These are phyloP conservation scores for Globisporangium nunn DNA, from an alignment of 352 stramenopile genomes.

Conservation along the genomic window DNA sequence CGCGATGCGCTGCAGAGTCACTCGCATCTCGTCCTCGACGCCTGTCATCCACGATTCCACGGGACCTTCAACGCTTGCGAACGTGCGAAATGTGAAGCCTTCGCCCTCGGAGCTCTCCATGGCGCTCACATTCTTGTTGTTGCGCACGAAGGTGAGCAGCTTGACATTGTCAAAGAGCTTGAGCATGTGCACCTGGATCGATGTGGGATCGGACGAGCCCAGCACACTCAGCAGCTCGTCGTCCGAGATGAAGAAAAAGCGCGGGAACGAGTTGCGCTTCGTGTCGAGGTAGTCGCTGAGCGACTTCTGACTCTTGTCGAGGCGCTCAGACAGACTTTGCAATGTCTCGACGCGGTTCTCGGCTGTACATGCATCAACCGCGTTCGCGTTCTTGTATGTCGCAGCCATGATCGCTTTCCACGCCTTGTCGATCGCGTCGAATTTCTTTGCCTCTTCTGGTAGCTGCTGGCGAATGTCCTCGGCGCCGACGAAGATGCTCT, in stretches of 20 bases:
- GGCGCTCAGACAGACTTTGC: conserved; percentile 75
- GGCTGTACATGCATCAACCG: conserved; percentile 83
- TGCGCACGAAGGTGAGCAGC: conserved; percentile 80
- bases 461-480: conserved; percentile 93
- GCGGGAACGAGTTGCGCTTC: conserved; percentile 88
- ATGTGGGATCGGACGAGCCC: conserved; percentile 87
- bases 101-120: conserved; percentile 92
- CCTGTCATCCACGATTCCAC: conserved; percentile 93
- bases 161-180: conserved; percentile 96
- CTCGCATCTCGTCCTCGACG: conserved; percentile 89
- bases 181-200: conserved; percentile 92
- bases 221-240: conserved; percentile 90
- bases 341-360: conserved; percentile 88
- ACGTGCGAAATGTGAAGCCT: conserved; percentile 75
- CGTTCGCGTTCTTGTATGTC: conserved; percentile 90
- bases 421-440: conserved; percentile 90
- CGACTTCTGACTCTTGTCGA: conserved; percentile 89
- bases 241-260: conserved; percentile 94
- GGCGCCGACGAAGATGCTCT: conserved; percentile 91
- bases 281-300: conserved; percentile 89
- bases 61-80: conserved; percentile 81
- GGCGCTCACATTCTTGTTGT: conserved; percentile 83
- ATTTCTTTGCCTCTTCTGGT: conserved; percentile 91
- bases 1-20: conserved; percentile 80
- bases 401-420: conserved; percentile 91